Base-by-base conservation (phyloP, 108 stramenopile species). In the Chaetoceros tenuissimus region DNA sequence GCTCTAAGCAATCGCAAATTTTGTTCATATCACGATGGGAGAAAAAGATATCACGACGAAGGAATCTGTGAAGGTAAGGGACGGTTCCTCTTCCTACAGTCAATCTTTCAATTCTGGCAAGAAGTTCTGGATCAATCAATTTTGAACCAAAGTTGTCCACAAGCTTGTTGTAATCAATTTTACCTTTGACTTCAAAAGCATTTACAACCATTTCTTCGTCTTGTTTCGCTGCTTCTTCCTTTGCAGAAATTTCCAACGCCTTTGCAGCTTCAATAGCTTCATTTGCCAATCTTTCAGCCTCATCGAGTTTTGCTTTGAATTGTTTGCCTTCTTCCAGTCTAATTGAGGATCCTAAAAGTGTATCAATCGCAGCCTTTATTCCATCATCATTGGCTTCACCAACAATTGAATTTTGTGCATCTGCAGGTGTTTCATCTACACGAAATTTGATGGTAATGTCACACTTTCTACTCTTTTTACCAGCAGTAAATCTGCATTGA, bases 21-120 rank as follows among this genome's bases (percentile, higher is more conserved):
- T 89, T 64, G 53, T 72, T 73, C 66, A 99, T 66, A 59, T 99
- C 98, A 10, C 98, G 88, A 77, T 99, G 98, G 24, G 89, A 90
- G 72, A 98, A 99, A 79, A 98, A 99, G 31, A 99, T 89, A 24
- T 87, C 81, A n/a, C 97, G 80, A 31, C 98, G 71, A 48, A 99
- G 69, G 59, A 96, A 98, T 19, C 96, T 88, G 75, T 99, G 98
- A 17, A 89, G 56, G 21, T 63, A 57, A 8, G 85, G 78, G 20
- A 97, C 80, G 34, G 81, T 69, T 23, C 95, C 97, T 27, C 87
- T 81, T 23, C 81, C 75, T 21, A 82, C 84, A 2, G 95, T 78
- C 34, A 92, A 53, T 46, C 77, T 71, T 50, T 88, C 79, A 21
- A 94, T 63, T 21, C 85, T 72, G 43, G 63, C 60, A 59, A 94